These are phyloP conservation scores for Camellia granthamiana DNA, from an alignment of 148 eudicot species.

Conservation along the genomic window DNA sequence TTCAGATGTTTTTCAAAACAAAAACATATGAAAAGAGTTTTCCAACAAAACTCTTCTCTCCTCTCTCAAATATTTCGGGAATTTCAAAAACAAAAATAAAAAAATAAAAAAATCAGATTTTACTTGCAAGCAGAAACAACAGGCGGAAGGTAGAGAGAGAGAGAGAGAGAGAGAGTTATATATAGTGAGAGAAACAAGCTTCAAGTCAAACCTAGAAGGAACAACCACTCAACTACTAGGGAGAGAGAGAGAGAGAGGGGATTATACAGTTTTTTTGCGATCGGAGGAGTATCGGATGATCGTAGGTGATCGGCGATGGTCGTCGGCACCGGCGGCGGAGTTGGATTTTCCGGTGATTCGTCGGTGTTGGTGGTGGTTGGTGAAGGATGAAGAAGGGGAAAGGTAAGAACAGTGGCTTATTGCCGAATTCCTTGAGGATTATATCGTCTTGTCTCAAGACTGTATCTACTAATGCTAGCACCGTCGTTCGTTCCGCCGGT, in stretches of 20 bases:
- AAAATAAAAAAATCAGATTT: neutral
- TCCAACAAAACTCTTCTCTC: too few relatives aligned
- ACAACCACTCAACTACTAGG: neutral
- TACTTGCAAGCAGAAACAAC: conserved; percentile 8
- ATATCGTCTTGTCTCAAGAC: conserved; percentile 38
- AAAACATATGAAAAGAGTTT: too few relatives aligned
- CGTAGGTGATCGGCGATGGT: conserved; percentile 15
- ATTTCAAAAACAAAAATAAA: too few relatives aligned
- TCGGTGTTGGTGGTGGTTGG: conserved; percentile 11
- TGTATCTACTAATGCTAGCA: conserved; percentile 35
- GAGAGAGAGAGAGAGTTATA: neutral
- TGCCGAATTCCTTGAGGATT: conserved; percentile 39
- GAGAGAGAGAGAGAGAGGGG: neutral
- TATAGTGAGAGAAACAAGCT: neutral
- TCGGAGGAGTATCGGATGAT: conserved; percentile 18
- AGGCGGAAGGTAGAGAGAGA: neutral
- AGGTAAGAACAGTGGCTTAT: conserved; percentile 24
- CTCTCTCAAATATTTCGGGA: too few relatives aligned
- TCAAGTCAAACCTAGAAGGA: conserved; percentile 13
- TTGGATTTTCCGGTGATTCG: conserved; percentile 2
- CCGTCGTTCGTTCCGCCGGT: conserved; percentile 34
- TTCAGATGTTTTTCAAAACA: too few relatives aligned
- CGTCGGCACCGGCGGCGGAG: conserved; percentile 22
- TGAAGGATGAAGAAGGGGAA: conserved; percentile 24
- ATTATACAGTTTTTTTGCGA: neutral